These are phyloP conservation scores for Primulina tabacum DNA, from an alignment of 257 asterid genomes.

Conservation along the genomic window DNA sequence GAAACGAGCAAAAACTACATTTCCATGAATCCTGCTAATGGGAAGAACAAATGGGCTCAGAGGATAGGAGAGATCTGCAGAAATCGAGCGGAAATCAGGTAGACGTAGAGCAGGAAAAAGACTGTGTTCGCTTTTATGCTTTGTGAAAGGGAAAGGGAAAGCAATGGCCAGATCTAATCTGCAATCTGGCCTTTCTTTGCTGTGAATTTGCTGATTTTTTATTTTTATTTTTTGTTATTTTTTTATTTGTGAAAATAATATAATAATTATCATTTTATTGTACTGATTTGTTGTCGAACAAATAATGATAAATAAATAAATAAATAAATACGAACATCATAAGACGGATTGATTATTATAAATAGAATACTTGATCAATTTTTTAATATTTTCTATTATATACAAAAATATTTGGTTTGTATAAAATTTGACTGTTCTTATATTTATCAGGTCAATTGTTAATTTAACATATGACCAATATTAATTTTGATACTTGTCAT, in stretches of 20 bases:
- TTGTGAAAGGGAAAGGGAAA: constrained; percentile 29
- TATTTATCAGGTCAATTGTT: too few relatives aligned
- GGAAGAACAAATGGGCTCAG: constrained; percentile 12
- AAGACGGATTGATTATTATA: too few relatives aligned
- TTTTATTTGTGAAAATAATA: not conserved
- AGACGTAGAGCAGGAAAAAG: constrained; percentile 10
- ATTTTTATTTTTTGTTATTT: not conserved
- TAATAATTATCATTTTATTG: too few relatives aligned
- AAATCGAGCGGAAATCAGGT: constrained; percentile 20
- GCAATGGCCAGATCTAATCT: constrained; percentile 46
- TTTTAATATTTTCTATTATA: too few relatives aligned
- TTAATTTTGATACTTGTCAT: too few relatives aligned
- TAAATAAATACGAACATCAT: too few relatives aligned
- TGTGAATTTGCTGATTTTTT: constrained; percentile 26
- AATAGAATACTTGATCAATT: too few relatives aligned
- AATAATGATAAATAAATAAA: too few relatives aligned
- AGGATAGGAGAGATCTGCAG: constrained; percentile 26
- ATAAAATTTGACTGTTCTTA: too few relatives aligned
- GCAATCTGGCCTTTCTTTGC: constrained; percentile 32
- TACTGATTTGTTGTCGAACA: too few relatives aligned
- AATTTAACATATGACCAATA: too few relatives aligned
- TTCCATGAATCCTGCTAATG: not conserved
- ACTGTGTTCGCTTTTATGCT: constrained; percentile 20
- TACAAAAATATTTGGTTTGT: too few relatives aligned
- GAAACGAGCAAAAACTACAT: not conserved